A percentile compares a stretch with the other conserved stretches of the same genome.
These are phyloP conservation scores for Cyclotella sp. DNA, from an alignment of 108 stramenopile genomes.

Conservation along the genomic window DNA sequence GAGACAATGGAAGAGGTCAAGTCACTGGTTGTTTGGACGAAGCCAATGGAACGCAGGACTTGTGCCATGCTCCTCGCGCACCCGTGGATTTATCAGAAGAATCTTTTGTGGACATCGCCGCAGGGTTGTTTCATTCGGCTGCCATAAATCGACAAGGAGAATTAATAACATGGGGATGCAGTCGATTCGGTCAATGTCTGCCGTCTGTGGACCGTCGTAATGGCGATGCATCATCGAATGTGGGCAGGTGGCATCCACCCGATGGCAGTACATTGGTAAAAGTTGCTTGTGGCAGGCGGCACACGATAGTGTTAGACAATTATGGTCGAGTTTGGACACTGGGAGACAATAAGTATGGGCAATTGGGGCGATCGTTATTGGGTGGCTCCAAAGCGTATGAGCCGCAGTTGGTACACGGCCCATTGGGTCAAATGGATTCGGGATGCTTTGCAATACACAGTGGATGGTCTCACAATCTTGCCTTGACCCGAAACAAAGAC, in stretches of 20 bases:
- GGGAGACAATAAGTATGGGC: slow-evolving; percentile 87
- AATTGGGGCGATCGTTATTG: slow-evolving; percentile 60
- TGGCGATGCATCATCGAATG: neutral
- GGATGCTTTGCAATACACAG: slow-evolving; percentile 49
- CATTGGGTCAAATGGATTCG: slow-evolving; percentile 39
- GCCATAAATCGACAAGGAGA: slow-evolving; percentile 69
- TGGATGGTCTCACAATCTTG: slow-evolving; percentile 78
- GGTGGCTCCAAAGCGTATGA: neutral
- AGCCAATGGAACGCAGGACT: slow-evolving; percentile 4
- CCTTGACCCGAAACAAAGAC: slow-evolving; percentile 34
- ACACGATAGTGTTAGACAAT: slow-evolving; percentile 75
- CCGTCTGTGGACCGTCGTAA: neutral
- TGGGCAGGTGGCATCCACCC: slow-evolving; percentile 70
- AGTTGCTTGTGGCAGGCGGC: slow-evolving; percentile 78
- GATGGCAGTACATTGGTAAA: slow-evolving; percentile 61
- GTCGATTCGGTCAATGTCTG: slow-evolving; percentile 70
- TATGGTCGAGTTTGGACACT: slow-evolving; percentile 76
- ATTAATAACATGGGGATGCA: slow-evolving; percentile 79
- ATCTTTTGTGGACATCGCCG: slow-evolving; percentile 56
- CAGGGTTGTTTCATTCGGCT: slow-evolving; percentile 87
- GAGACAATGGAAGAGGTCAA: slow-evolving; percentile 78
- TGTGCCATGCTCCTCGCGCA: slow-evolving; percentile 17
- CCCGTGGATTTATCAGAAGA: slow-evolving; percentile 31
- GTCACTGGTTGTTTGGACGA: slow-evolving; percentile 23
- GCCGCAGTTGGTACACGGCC: slow-evolving; percentile 53